phyloP scores from a whole-genome alignment of 768 basidiomycete species.

The Tricholoma hemisulphureum region DNA sequence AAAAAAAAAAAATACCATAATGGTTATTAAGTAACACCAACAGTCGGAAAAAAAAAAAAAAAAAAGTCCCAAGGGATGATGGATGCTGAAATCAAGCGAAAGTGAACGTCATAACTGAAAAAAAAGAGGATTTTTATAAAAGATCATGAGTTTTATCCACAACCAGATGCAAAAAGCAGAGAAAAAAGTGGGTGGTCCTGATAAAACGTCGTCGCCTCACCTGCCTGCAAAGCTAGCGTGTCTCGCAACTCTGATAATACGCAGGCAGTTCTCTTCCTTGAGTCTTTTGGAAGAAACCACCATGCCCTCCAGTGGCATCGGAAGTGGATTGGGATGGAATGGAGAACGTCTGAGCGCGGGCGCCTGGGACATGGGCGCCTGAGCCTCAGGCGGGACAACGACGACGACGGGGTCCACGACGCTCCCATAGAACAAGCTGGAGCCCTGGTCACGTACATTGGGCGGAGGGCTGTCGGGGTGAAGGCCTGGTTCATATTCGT shows the following conservation, averaged over 20 bases:
- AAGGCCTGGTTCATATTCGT: background rate
- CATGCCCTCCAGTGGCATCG: constrained; percentile 58
- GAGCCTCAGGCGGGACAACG: background rate
- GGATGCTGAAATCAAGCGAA: no score
- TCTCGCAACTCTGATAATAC: constrained; percentile 31
- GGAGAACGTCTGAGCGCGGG: constrained; percentile 14
- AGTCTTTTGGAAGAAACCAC: constrained; percentile 21
- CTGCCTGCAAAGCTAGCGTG: constrained; percentile 43
- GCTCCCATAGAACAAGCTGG: background rate
- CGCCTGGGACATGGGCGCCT: constrained; percentile 8
- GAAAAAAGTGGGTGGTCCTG: no score
- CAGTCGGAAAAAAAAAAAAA: background rate
- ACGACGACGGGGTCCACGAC: background rate
- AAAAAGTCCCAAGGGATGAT: background rate
- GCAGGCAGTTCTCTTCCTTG: constrained; percentile 13
- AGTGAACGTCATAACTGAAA: no score
- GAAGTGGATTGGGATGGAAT: constrained; percentile 48
- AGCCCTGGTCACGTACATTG: constrained; percentile 7
- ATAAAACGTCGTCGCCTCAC: constrained; percentile 17
- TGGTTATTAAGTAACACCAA: no score
- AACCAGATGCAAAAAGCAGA: background rate
- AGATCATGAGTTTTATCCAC: background rate
- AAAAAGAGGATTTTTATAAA: no score
- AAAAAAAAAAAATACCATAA: constrained; percentile 5
- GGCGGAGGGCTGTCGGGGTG: constrained; percentile 11